Percentiles rank a stretch among this genome's conserved stretches.
phyloP scores from a whole-genome alignment of 176 grass and related monocot species.

The Cenchrus fungigraminus region DNA sequence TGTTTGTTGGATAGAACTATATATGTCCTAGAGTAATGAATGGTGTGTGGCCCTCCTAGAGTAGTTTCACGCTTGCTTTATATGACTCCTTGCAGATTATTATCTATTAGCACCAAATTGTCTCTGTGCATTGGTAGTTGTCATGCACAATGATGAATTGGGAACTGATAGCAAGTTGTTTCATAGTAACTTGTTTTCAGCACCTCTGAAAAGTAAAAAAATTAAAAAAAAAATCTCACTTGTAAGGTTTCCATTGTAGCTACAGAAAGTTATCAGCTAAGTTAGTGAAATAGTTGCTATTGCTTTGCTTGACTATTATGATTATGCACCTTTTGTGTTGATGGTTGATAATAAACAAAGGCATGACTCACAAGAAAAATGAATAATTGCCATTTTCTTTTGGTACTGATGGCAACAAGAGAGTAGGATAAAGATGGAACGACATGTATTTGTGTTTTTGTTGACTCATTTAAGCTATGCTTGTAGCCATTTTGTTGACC shows the following conservation, averaged over 20 bases:
- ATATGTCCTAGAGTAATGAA: neutral
- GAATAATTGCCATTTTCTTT: neutral
- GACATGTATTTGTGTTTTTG: neutral
- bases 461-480: neutral
- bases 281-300: neutral
- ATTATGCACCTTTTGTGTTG: neutral
- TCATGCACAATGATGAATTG: neutral
- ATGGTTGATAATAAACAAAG: slow-evolving; percentile 9
- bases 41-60: neutral
- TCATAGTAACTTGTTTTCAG: neutral
- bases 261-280: neutral
- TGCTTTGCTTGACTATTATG: slow-evolving; percentile 6
- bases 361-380: neutral
- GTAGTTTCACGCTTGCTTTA: neutral
- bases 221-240: neutral
- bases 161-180: slow-evolving; percentile 11
- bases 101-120: slow-evolving; percentile 25
- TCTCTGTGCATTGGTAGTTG: neutral
- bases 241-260: neutral
- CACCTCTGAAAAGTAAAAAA: neutral
- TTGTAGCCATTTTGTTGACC: neutral
- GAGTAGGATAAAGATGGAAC: slow-evolving; percentile 24
- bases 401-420: slow-evolving; percentile 6
- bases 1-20: neutral
- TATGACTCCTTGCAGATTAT: neutral